Evolutionary conservation across 495 filamentous ascomycete species (phyloP).

Genomic region (Aspergillus bertholletiae): DNA sequence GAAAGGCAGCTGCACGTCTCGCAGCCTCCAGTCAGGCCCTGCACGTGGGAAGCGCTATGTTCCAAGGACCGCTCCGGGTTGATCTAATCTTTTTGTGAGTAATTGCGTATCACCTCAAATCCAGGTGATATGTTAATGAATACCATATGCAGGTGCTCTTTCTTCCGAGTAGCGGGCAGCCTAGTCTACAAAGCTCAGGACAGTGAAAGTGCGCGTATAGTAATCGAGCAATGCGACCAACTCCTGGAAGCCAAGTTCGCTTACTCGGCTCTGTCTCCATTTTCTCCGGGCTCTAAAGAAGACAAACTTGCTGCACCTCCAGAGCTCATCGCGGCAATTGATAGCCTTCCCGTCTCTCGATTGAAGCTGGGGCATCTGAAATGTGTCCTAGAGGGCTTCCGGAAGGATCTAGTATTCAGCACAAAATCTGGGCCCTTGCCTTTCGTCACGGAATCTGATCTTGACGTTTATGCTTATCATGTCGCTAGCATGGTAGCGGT

Average conservation of each 20-base stretch:
- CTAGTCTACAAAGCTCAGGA: slow-evolving; percentile 56
- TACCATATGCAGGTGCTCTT: slow-evolving; percentile 54
- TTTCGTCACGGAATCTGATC: slow-evolving; percentile 50
- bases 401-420: slow-evolving; percentile 55
- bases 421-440: slow-evolving; percentile 35
- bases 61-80: slow-evolving; percentile 59
- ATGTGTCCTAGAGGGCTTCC: slow-evolving; percentile 58
- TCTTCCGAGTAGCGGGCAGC: slow-evolving; percentile 68
- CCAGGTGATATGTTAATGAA: neutral
- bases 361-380: slow-evolving; percentile 52
- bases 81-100: slow-evolving; percentile 59
- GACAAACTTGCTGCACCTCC: slow-evolving; percentile 14
- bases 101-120: neutral
- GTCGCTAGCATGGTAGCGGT: slow-evolving; percentile 69
- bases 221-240: slow-evolving; percentile 46
- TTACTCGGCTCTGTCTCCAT: neutral
- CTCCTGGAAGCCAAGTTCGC: slow-evolving; percentile 43
- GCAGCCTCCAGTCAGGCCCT: slow-evolving; percentile 62
- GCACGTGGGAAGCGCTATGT: slow-evolving; percentile 61
- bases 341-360: slow-evolving; percentile 50
- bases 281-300: neutral
- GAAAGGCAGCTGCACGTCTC: slow-evolving; percentile 50
- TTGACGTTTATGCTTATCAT: slow-evolving; percentile 53
- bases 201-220: slow-evolving; percentile 34
- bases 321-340: slow-evolving; percentile 12